Evolutionary conservation across 331 rosid species (phyloP), one percentile per base, ranked within the genome.

Genomic region (Ulmus americana): DNA sequence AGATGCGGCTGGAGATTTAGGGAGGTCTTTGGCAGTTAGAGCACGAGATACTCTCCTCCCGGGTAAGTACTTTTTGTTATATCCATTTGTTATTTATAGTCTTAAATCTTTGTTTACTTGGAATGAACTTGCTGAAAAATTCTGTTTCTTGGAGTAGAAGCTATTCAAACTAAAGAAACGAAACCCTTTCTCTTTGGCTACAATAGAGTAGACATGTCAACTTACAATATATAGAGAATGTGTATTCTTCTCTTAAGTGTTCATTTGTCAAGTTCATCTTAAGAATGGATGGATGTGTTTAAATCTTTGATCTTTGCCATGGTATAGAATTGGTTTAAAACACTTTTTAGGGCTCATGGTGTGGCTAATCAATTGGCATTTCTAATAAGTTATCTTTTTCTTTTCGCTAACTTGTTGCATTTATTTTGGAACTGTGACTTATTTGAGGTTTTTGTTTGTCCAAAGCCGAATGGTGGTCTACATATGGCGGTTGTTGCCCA

Each of bases 391-490:
- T 28, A 28, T 28, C 22, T 50, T 48, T 12, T 5, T 52, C 14
- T 14, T 63, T 63, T 38, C 2, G 39, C 10, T 22, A 53, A 53
- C 8, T 7, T n/a, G 54, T 59, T 20, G 44, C 55, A 20, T 12
- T 6, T 18, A 11, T 45, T 18, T 46, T 63, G 42, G 41, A 39
- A 51, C 51, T 28, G 35, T 61, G 10, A 46, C 45, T 54, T 45
- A 20, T 13, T 28, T 48, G 13, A 40, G 39, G 10, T 14, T 43
- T 72, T 11, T 72, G 18, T 41, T 41, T 65, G 55, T 58, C 45
- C 42, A 55, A 18, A 64, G 70, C 71, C 58, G 71, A 65, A 49
- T 72, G 77, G 77, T 65, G 77, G 77, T 72, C 77, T 10, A 72
- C 77, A 43, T 72, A 72, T 58, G 77, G 77, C 11, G 16, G 77